A percentile compares a stretch with the other conserved stretches of the same genome.
Conservation (phyloP, 2,329 filamentous ascomycete genomes). For the Trichophyton benhamiae region DNA sequence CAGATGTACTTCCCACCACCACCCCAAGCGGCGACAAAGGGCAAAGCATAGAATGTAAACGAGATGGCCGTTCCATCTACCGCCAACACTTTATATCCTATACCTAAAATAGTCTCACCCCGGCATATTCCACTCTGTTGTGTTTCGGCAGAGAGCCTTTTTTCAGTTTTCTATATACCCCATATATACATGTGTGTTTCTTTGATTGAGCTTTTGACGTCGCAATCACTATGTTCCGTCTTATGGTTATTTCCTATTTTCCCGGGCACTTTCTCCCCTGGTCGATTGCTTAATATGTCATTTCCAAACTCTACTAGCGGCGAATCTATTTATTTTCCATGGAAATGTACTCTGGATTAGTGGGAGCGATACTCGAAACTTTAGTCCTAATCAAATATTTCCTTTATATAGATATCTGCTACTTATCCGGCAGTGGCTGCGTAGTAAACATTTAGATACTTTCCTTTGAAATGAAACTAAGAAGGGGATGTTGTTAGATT, state of each 20-base stretch:
- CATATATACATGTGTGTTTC: not conserved
- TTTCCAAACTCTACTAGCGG: not conserved
- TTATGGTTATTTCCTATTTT: not conserved
- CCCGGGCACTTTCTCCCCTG: too few species aligned
- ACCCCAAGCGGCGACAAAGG: slow-evolving; percentile 20
- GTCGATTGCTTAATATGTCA: not conserved
- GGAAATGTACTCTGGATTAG: not conserved
- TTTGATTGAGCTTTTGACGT: not conserved
- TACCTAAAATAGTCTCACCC: not conserved
- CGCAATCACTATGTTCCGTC: not conserved
- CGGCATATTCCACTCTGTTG: not conserved
- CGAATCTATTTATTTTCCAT: not conserved
- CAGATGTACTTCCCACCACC: slow-evolving; percentile 35
- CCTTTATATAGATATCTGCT: too few species aligned
- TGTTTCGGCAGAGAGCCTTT: not conserved
- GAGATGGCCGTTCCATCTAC: not conserved
- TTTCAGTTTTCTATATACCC: not conserved
- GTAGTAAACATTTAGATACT: too few species aligned
- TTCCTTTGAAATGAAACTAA: too few species aligned
- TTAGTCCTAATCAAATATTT: too few species aligned
- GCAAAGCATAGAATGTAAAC: slow-evolving; percentile 18
- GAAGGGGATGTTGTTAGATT: too few species aligned
- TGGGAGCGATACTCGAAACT: not conserved
- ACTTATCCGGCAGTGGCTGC: too few species aligned
- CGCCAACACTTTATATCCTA: not conserved